Percentiles rank a stretch among this genome's conserved stretches.
phyloP scores from a whole-genome alignment of 2,329 filamentous ascomycete species.

The Xylariaceae sp. region DNA sequence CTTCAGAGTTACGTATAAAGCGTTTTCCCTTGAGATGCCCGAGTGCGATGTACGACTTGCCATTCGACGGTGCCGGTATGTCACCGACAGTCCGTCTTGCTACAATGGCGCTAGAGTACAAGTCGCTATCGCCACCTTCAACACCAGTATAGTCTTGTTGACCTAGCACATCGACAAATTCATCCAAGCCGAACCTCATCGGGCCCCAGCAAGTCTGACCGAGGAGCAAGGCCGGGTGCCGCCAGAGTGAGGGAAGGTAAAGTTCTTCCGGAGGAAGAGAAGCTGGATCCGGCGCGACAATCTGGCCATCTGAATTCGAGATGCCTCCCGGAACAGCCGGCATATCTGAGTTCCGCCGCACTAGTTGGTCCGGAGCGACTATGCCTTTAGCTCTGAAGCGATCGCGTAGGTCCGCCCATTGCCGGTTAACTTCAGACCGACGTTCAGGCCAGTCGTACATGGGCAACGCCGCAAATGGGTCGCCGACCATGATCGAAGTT shows the following conservation, averaged over 20 bases:
- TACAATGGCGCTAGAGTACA: conserved; percentile 14
- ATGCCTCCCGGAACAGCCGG: conserved; percentile 13
- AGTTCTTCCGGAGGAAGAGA: conserved; percentile 13
- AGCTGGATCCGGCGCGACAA: conserved; percentile 14
- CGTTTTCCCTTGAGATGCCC: conserved; percentile 10
- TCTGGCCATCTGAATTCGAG: conserved; percentile 6
- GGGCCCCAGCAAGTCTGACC: conserved; percentile 14
- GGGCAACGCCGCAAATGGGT: conserved; percentile 15
- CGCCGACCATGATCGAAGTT: too few species aligned
- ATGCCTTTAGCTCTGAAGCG: conserved; percentile 10
- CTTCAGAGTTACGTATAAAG: conserved; percentile 11
- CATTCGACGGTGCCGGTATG: conserved; percentile 4
- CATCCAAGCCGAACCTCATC: conserved; percentile 12
- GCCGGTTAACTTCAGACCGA: conserved; percentile 10
- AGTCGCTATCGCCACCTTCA: conserved; percentile 8
- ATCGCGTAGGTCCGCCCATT: conserved; percentile 12
- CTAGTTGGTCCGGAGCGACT: conserved; percentile 11
- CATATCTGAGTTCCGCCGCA: conserved; percentile 15
- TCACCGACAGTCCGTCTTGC: conserved; percentile 4
- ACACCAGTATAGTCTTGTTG: conserved; percentile 14
- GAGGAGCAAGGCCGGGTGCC: conserved; percentile 11
- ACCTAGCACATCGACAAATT: conserved; percentile 10
- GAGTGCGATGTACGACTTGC: conserved; percentile 4
- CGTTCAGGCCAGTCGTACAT: conserved; percentile 20
- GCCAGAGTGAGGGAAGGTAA: conserved; percentile 14